phyloP scores from a whole-genome alignment of 495 filamentous ascomycete genomes.

The Neurospora hispaniola region DNA sequence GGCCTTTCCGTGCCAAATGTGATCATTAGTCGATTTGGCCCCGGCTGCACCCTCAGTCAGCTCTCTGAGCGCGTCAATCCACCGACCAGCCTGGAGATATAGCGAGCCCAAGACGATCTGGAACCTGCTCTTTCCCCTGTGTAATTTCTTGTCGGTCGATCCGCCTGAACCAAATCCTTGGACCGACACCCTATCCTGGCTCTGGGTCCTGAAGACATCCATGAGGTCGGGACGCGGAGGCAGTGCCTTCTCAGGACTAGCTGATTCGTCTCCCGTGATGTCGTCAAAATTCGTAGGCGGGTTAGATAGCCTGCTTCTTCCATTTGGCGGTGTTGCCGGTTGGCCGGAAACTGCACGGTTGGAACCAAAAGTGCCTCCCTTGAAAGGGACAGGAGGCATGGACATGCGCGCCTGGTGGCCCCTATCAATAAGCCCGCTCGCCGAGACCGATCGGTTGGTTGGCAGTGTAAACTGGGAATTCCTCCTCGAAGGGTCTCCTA shows the following conservation, averaged over 20 bases:
- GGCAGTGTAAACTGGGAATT: constrained; percentile 45
- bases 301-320: constrained; percentile 37
- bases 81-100: constrained; percentile 79
- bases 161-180: constrained; percentile 72
- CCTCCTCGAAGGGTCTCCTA: constrained; percentile 24
- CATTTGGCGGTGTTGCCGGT: constrained; percentile 39
- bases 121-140: constrained; percentile 71
- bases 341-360: constrained; percentile 38
- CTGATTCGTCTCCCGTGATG: constrained; percentile 34
- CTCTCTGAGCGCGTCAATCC: constrained; percentile 82
- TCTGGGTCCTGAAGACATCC: constrained; percentile 37
- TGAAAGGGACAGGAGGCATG: constrained; percentile 49
- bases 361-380: constrained; percentile 25
- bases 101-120: constrained; percentile 74
- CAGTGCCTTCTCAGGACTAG: constrained; percentile 23
- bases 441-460: constrained; percentile 37
- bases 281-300: constrained; percentile 67
- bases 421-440: constrained; percentile 35
- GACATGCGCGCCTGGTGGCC: constrained; percentile 58
- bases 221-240: constrained; percentile 22
- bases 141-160: constrained; percentile 63
- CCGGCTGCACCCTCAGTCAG: constrained; percentile 67
- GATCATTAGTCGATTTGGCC: constrained; percentile 74
- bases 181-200: constrained; percentile 70
- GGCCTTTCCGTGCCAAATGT: constrained; percentile 94